A percentile compares a stretch with the other conserved stretches of the same genome.
phyloP scores from a whole-genome alignment of 306 rosid species.

The Malus asiatica region DNA sequence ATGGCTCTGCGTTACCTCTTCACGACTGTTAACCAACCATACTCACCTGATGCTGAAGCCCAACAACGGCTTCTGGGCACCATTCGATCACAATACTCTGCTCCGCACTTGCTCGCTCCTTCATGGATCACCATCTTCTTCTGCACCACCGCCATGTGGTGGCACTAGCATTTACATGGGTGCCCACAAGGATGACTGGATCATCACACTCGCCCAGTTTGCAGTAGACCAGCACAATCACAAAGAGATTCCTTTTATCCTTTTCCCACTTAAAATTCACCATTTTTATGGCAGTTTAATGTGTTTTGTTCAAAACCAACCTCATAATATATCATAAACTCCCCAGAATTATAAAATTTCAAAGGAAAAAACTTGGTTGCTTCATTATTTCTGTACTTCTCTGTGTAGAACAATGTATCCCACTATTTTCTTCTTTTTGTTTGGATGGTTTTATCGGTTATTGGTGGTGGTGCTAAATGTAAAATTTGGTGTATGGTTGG shows the following conservation, averaged over 20 bases:
- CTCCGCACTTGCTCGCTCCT: neutral
- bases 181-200: neutral
- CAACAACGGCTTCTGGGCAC: neutral
- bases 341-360: neutral
- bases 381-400: neutral
- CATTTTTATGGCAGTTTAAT: neutral
- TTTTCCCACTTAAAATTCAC: neutral
- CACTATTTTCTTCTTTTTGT: neutral
- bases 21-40: neutral
- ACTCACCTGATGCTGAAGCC: neutral
- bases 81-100: neutral
- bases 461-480: neutral
- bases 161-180: neutral
- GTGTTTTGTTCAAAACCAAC: neutral
- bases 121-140: neutral
- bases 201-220: neutral
- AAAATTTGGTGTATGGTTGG: neutral
- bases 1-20: neutral
- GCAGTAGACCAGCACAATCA: neutral
- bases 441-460: neutral
- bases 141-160: neutral
- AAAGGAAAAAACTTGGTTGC: neutral
- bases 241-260: conserved; percentile 1
- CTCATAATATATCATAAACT: neutral
- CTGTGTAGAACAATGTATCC: neutral